phyloP scores from a whole-genome alignment of 495 filamentous ascomycete genomes.

The Parachaetomium inaequale region DNA sequence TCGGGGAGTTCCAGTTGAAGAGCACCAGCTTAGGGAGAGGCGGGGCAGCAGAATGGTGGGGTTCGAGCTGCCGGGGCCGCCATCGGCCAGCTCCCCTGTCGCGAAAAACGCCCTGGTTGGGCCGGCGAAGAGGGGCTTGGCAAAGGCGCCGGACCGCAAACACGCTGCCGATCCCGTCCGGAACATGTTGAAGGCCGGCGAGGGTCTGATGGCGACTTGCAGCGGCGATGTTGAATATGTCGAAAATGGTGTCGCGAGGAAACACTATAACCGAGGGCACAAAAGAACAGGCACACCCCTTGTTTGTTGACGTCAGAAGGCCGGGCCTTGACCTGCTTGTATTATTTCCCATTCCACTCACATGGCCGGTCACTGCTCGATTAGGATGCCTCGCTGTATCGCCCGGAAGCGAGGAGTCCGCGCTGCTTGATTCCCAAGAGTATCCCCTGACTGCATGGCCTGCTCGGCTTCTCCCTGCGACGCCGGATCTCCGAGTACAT shows the following conservation, averaged over 20 bases:
- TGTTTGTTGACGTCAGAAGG: conserved; percentile 16
- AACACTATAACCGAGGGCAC: background rate
- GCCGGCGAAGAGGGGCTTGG: conserved; percentile 20
- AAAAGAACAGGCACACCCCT: background rate
- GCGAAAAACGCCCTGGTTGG: background rate
- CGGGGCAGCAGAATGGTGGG: conserved; percentile 24
- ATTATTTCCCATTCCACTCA: background rate
- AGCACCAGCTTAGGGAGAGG: conserved; percentile 16
- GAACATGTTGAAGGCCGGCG: conserved; percentile 19
- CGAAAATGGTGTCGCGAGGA: no score
- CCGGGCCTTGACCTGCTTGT: background rate
- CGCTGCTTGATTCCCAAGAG: conserved; percentile 18
- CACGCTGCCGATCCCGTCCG: conserved; percentile 16
- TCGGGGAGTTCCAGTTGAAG: background rate
- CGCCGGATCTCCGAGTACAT: conserved; percentile 12
- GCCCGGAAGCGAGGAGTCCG: conserved; percentile 14
- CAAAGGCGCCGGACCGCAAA: conserved; percentile 10
- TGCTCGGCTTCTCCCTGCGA: conserved; percentile 14
- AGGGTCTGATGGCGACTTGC: background rate
- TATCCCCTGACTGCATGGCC: conserved; percentile 18
- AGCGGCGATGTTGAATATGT: background rate
- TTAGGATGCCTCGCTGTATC: conserved; percentile 6
- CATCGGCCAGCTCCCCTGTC: conserved; percentile 21
- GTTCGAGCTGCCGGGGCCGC: conserved; percentile 18
- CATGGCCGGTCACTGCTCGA: conserved; percentile 2